Base-by-base conservation (phyloP, 2,329 filamentous ascomycete genomes). In the Fusarium multiceps region DNA sequence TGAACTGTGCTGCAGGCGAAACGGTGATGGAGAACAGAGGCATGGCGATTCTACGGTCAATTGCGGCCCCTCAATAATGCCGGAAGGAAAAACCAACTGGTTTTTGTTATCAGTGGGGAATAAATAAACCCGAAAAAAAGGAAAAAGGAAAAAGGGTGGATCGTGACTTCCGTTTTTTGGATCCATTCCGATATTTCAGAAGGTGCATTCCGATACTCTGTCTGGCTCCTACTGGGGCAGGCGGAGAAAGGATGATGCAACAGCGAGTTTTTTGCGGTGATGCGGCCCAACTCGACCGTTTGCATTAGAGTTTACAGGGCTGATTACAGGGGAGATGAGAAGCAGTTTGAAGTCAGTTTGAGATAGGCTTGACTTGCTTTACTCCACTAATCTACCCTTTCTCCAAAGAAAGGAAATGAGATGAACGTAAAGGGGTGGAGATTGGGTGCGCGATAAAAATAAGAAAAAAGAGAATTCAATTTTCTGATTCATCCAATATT, bases 181-280 rank as follows among this genome's bases (percentile, higher is more conserved):
- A 48, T 66, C 66, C 54, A 37, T 32, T 51, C 12, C 12, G 34
- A 18, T 14, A 51, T 51, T 51, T 16, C 18, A 27, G 18, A 48
- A 47, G 18, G 16, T 32, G n/a, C 23, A 50, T 50, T 18, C 48
- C 14, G 12, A 14, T 20, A 21, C 10, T 55, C 16, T 69, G 61
- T 49, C 47, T 69, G 66, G 66, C 8, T 46, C 45, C 14, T 18
- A 47, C 25, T 28, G 16, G 61, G 61, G n/a, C 59, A 11, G 13
- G 55, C 55, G 66, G 66, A 54, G 66, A 66, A 45, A 20, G 25
- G 41, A 61, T 66, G 66, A 69, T 64, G 63, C 49, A 69, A 69
- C 40, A 57, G 25, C 32, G 47, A 48, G 45, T 30, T 41, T 34
- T 60, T 69, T 66, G 55, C 48, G 66, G 56, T 6, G 53, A 63